Evolutionary conservation across 2,329 filamentous ascomycete genomes (phyloP).

Genomic region (Fusarium setosum): DNA sequence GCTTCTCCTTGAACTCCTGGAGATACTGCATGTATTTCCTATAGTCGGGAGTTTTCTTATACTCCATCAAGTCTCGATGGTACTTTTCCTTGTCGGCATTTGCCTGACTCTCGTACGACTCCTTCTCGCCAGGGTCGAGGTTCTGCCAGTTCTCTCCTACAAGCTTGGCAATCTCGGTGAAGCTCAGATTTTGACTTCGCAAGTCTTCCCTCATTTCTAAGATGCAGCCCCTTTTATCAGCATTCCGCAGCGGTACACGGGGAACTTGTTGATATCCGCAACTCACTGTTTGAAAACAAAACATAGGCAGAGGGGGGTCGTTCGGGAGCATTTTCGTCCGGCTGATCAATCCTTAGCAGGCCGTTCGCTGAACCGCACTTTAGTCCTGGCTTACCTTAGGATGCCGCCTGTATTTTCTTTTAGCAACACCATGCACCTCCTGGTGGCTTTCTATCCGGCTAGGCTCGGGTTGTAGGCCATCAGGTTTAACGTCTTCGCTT

Average conservation of each 20-base stretch:
- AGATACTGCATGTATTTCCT: conserved; percentile 78
- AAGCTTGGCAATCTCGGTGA: conserved; percentile 85
- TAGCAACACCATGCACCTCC: conserved; percentile 59
- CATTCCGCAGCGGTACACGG: neutral
- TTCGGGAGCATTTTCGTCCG: conserved; percentile 84
- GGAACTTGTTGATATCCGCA: neutral
- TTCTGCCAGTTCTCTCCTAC: conserved; percentile 87
- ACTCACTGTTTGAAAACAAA: conserved; percentile 85
- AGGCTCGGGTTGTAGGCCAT: conserved; percentile 63
- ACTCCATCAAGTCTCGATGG: conserved; percentile 76
- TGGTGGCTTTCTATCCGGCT: conserved; percentile 59
- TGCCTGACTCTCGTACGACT: conserved; percentile 78
- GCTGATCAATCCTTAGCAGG: conserved; percentile 52
- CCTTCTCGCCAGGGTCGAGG: conserved; percentile 73
- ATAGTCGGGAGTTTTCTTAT: conserved; percentile 81
- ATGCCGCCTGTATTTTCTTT: conserved; percentile 82
- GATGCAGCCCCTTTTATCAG: conserved; percentile 1
- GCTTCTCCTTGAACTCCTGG: conserved; percentile 81
- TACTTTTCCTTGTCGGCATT: conserved; percentile 81
- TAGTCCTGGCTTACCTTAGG: conserved; percentile 69
- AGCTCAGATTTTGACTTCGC: conserved; percentile 80
- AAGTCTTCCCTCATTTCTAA: conserved; percentile 81
- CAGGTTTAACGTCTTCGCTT: conserved; percentile 65
- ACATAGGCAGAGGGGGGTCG: conserved; percentile 86
- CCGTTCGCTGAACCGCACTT: neutral